These are phyloP conservation scores for Wakefieldia striispora DNA, from an alignment of 768 basidiomycete species.

Conservation along the genomic window DNA sequence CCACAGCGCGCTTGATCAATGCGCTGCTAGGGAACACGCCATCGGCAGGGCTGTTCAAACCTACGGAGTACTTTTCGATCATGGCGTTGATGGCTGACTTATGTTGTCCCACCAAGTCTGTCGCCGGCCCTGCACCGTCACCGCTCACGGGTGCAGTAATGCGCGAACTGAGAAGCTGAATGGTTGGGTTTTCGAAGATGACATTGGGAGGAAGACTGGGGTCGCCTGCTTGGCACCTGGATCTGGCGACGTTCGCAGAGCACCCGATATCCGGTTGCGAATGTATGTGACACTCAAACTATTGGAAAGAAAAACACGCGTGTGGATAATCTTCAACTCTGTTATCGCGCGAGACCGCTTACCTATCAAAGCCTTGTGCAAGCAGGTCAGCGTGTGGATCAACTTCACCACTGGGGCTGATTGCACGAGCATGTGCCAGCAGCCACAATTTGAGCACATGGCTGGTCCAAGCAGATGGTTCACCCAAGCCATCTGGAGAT, in stretches of 20 bases:
- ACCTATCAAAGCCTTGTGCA: constrained; percentile 36
- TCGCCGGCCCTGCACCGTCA: neutral
- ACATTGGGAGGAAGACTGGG: constrained; percentile 25
- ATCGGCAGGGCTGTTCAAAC: constrained; percentile 15
- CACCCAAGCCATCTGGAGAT: neutral
- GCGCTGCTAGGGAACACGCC: constrained; percentile 9
- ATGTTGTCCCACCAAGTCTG: neutral
- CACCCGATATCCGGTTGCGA: constrained; percentile 15
- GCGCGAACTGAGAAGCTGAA: constrained; percentile 10
- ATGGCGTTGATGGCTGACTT: constrained; percentile 32
- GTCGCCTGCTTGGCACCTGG: constrained; percentile 20
- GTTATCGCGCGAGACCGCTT: neutral
- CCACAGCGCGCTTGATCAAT: neutral
- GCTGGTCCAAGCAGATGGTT: constrained; percentile 3
- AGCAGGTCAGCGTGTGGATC: constrained; percentile 17
- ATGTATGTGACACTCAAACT: constrained; percentile 27
- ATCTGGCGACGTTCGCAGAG: constrained; percentile 27
- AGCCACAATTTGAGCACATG: constrained; percentile 12
- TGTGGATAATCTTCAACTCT: neutral
- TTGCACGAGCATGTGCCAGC: constrained; percentile 1
- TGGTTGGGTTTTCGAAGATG: constrained; percentile 40
- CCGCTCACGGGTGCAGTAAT: constrained; percentile 8
- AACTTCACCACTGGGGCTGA: constrained; percentile 1
- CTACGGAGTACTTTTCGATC: constrained; percentile 37
- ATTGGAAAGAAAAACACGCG: neutral